Base-by-base conservation (phyloP, 2,329 filamentous ascomycete species). In the Penicillium hesseltinei region DNA sequence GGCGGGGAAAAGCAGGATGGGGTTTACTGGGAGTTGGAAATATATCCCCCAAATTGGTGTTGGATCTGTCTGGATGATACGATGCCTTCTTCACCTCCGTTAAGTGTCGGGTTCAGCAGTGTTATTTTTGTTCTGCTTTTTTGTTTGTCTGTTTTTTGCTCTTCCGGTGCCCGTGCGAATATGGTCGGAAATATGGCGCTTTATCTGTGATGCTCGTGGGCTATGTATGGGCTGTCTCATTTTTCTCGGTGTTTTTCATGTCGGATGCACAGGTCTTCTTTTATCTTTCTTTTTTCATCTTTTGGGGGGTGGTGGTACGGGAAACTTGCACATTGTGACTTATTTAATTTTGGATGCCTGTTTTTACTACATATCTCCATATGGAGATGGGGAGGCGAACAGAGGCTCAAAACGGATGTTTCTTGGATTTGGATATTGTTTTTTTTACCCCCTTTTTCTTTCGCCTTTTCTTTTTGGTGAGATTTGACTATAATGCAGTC, bases 101-200 rank as follows among this genome's bases (percentile, higher is more conserved):
- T n/a, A 3, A 17, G 38, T 51, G 39, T 45, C 13, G 45, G 19
- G 39, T 23, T 46, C 38, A 53, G 49, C 31, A 19, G 31, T 43
- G 23, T 42, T 45, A 5, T 44, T 54, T 60, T 40, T 49, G 35
- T 19, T 51, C 40, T 55, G 33, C 21, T 49, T 39, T 23, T 39
- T 31, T 31, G 23, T 52, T 39, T 35, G 21, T 33, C 51, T n/a
- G 25, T 33, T 38, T 59, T 49, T 38, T 44, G 45, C 49, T 54
- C n/a, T 51, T 58, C 31, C 40, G 54, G 54, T 56, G 51, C 57
- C 54, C 40, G 39, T 55, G 42, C 56, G 29, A 35, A 54, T 52
- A 43, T 54, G 60, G 60, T 58, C 31, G 54, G 60, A 51, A 56
- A 56, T 54, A 43, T 58, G 60, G 60, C 60, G 60, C 60, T 62